A percentile compares a stretch with the other conserved stretches of the same genome.
Evolutionary conservation across 257 asterid species (phyloP).

Genomic region (Mitragyna speciosa): DNA sequence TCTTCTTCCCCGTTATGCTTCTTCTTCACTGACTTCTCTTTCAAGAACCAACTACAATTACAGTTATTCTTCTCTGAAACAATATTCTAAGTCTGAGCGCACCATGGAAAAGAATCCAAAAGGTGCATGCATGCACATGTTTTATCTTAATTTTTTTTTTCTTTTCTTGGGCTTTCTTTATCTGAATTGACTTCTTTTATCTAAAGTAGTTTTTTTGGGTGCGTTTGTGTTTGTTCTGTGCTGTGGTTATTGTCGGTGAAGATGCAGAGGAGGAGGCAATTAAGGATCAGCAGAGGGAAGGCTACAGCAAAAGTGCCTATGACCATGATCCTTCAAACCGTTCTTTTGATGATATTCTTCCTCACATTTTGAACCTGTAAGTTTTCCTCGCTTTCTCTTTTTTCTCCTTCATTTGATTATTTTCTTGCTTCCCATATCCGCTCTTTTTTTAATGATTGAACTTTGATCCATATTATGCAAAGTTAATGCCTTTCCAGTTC

Average conservation of each 20-base stretch:
- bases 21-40: neutral
- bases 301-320: conserved; percentile 34
- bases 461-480: too few species aligned
- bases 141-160: neutral
- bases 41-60: neutral
- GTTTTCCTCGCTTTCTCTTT: conserved; percentile 3
- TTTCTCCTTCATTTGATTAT: too few species aligned
- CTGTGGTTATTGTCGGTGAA: conserved; percentile 25
- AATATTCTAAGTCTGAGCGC: conserved; percentile 6
- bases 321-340: conserved; percentile 30
- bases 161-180: neutral
- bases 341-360: conserved; percentile 47
- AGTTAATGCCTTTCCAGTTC: too few species aligned
- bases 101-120: conserved; percentile 43
- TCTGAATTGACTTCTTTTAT: neutral
- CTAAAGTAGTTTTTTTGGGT: conserved; percentile 1
- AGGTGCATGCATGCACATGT: conserved; percentile 20
- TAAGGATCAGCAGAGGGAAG: conserved; percentile 44
- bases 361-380: conserved; percentile 77
- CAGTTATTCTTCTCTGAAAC: neutral
- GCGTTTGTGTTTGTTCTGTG: neutral
- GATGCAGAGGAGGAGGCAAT: conserved; percentile 22
- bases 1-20: neutral
- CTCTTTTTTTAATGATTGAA: too few species aligned
- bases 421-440: too few species aligned